phyloP scores from a whole-genome alignment of 345 rosid species.

The Lepidium aucheri region DNA sequence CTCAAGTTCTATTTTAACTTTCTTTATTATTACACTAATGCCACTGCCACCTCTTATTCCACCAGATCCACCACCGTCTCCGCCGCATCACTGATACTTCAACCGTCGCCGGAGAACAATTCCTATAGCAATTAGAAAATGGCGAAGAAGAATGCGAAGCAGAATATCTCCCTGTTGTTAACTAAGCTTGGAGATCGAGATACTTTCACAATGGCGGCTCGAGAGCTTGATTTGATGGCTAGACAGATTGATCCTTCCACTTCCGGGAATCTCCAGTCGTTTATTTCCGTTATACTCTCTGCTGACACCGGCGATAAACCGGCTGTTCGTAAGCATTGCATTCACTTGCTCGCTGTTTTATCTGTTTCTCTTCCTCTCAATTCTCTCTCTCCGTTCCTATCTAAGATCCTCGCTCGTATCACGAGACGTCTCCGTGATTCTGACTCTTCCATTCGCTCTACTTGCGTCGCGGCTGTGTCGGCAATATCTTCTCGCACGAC shows the following conservation, averaged over 20 bases:
- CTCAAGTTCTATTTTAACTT: not conserved
- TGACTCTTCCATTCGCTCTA: constrained; percentile 65
- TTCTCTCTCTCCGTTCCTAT: constrained; percentile 50
- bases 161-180: constrained; percentile 42
- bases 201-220: constrained; percentile 58
- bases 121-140: constrained; percentile 3
- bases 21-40: constrained; percentile 16
- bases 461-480: constrained; percentile 57
- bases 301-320: constrained; percentile 65
- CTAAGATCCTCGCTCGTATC: constrained; percentile 59
- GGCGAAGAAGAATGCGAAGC: constrained; percentile 55
- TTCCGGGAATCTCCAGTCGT: constrained; percentile 42
- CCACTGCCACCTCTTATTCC: constrained; percentile 25
- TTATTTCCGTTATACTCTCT: constrained; percentile 63
- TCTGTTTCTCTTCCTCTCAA: constrained; percentile 39
- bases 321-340: constrained; percentile 65
- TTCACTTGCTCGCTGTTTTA: constrained; percentile 56
- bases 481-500: constrained; percentile 53
- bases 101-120: not conserved
- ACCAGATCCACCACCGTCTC: constrained; percentile 26
- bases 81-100: constrained; percentile 1
- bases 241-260: constrained; percentile 41
- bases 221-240: constrained; percentile 68
- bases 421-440: constrained; percentile 70
- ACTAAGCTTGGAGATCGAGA: constrained; percentile 84